phyloP scores from a whole-genome alignment of 768 basidiomycete species.

The Mycena floridula region DNA sequence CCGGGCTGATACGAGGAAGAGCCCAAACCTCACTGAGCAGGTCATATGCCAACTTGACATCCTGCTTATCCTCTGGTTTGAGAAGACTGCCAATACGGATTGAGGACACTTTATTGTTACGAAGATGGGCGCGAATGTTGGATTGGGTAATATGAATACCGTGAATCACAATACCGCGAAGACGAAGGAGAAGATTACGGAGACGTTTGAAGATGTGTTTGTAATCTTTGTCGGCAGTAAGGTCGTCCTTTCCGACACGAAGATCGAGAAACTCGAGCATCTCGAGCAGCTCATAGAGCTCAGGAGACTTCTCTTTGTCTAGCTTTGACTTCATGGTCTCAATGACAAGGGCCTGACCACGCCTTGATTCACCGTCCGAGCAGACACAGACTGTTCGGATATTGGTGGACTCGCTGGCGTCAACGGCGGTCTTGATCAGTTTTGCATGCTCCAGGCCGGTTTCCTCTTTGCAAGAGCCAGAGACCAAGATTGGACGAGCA shows the following conservation, averaged over 20 bases:
- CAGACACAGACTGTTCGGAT: background rate
- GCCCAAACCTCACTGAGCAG: background rate
- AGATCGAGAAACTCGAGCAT: constrained; percentile 4
- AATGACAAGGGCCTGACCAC: background rate
- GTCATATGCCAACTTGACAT: background rate
- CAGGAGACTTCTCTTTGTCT: background rate
- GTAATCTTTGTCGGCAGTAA: constrained; percentile 13
- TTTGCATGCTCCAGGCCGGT: background rate
- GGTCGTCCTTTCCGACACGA: constrained; percentile 7
- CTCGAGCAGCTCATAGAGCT: constrained; percentile 1
- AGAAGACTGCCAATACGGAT: background rate
- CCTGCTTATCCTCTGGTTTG: constrained; percentile 2
- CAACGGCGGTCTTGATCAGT: background rate
- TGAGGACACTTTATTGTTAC: background rate
- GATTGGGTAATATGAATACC: constrained; percentile 14
- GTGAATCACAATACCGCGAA: constrained; percentile 14
- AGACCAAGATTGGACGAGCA: background rate
- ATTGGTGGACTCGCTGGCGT: background rate
- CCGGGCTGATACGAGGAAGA: background rate
- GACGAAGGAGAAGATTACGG: constrained; percentile 17
- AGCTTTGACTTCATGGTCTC: constrained; percentile 8
- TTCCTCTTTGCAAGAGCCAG: constrained; percentile 1
- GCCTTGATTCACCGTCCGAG: constrained; percentile 1
- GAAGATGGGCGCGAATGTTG: constrained; percentile 11
- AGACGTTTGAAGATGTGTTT: constrained; percentile 14